Evolutionary conservation across 495 filamentous ascomycete genomes (phyloP).

Genomic region (Tirmania nivea): DNA sequence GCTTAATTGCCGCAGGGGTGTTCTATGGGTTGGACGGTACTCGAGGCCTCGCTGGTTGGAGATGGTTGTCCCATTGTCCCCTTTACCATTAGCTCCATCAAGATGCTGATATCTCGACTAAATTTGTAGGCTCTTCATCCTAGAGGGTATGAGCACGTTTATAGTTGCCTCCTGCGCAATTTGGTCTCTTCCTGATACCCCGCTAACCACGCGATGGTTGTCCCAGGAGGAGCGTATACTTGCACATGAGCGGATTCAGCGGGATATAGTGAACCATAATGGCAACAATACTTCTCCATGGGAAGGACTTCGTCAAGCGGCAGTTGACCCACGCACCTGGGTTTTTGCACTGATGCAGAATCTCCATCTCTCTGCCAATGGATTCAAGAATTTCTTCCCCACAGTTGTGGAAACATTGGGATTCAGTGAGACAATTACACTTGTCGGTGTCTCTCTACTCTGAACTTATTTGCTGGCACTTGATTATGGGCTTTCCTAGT

Average conservation of each 20-base stretch:
- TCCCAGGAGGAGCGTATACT: slow-evolving; percentile 21
- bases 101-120: neutral
- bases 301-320: slow-evolving; percentile 21
- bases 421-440: neutral
- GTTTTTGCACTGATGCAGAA: slow-evolving; percentile 13
- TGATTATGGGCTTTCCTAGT: neutral
- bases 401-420: slow-evolving; percentile 1
- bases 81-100: neutral
- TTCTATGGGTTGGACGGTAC: slow-evolving; percentile 18
- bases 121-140: slow-evolving; percentile 7
- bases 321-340: slow-evolving; percentile 23
- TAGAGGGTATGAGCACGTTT: slow-evolving; percentile 19
- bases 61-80: slow-evolving; percentile 7
- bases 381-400: slow-evolving; percentile 7
- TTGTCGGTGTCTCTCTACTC: neutral
- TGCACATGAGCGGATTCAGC: slow-evolving; percentile 14
- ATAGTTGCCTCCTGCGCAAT: slow-evolving; percentile 24
- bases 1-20: slow-evolving; percentile 28
- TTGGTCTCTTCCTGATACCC: slow-evolving; percentile 24
- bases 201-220: slow-evolving; percentile 20
- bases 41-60: slow-evolving; percentile 16
- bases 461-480: no score
- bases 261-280: slow-evolving; percentile 5
- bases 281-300: slow-evolving; percentile 6
- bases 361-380: slow-evolving; percentile 7